Conservation (phyloP, 2,329 filamentous ascomycete genomes). For the Fusarium sp. region DNA sequence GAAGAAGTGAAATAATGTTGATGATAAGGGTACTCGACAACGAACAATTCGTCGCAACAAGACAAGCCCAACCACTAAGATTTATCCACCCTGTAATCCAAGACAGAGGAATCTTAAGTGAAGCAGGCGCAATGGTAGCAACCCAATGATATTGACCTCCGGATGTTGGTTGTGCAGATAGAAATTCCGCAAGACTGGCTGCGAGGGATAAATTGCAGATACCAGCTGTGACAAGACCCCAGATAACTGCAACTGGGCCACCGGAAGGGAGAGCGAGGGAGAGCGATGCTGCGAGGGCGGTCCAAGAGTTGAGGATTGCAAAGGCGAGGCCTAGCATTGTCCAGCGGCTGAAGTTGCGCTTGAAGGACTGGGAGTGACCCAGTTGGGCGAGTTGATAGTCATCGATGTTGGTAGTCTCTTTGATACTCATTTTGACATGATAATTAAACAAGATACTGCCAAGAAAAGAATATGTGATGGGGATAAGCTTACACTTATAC, state of each 20-base stretch:
- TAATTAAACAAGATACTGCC: not conserved
- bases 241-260: conserved; percentile 70
- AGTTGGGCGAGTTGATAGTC: conserved; percentile 34
- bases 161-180: conserved; percentile 69
- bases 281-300: conserved; percentile 58
- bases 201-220: conserved; percentile 61
- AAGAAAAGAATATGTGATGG: not conserved
- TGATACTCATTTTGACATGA: conserved; percentile 4
- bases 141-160: conserved; percentile 79
- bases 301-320: conserved; percentile 61
- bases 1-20: conserved; percentile 71
- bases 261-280: conserved; percentile 70
- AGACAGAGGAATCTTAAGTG: conserved; percentile 41
- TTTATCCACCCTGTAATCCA: conserved; percentile 68
- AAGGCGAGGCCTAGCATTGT: conserved; percentile 58
- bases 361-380: conserved; percentile 37
- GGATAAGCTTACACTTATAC: not conserved
- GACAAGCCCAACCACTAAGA: conserved; percentile 71
- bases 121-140: conserved; percentile 52
- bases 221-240: conserved; percentile 60
- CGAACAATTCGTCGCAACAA: conserved; percentile 75
- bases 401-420: conserved; percentile 26
- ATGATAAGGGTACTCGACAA: conserved; percentile 74
- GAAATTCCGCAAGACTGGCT: conserved; percentile 75
- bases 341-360: conserved; percentile 37